Base-by-base conservation (phyloP, 768 basidiomycete genomes). In the Boletus speciosus region DNA sequence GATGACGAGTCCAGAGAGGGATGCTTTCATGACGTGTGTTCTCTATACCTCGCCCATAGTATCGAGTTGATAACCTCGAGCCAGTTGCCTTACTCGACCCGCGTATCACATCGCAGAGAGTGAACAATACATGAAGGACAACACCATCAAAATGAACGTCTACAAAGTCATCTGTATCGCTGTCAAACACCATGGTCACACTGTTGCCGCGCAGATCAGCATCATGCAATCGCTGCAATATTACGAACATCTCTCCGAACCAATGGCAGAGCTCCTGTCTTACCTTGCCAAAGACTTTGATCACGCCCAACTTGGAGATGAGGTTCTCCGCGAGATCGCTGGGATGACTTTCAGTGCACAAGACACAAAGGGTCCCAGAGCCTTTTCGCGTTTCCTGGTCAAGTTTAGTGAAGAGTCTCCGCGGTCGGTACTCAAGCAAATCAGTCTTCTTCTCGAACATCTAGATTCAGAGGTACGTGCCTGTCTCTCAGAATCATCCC, bases 181-280 rank as follows among this genome's bases (percentile, higher is more conserved):
- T 0, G 93, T 98, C 55, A 98, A 98, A 67, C 83, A 88, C 61
- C 94, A 98, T 58, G 84, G 81, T 4, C 95, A 98, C 60, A 77
- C 81, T 1, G 81, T 89, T 57, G 84, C 86, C 21, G 90, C 91
- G 0, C 93, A 96, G 65, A 95, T 90, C 56, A 82, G 80, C 56
- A 90, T 99, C 71, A 89, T 96, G 72, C 94, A 97, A 66, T 84
- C 82, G 44, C 76, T 99, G 14, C 93, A 95, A 56, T 96, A 95
- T 70, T 92, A 86, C 60, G 97, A 99, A 61, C 96, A 98, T 65
- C 81, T 97, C 21, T 84, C 91, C 0, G 96, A 98, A 64, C 86
- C 89, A 2, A 89, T 98, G 85, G 96, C 97, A 0, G 96, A 98
- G 60, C 85, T 90, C 44, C 78, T 98, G 25, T 78, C 84, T 32